Conservation (phyloP, 208 protist species). For the Naegleria fowleri region DNA sequence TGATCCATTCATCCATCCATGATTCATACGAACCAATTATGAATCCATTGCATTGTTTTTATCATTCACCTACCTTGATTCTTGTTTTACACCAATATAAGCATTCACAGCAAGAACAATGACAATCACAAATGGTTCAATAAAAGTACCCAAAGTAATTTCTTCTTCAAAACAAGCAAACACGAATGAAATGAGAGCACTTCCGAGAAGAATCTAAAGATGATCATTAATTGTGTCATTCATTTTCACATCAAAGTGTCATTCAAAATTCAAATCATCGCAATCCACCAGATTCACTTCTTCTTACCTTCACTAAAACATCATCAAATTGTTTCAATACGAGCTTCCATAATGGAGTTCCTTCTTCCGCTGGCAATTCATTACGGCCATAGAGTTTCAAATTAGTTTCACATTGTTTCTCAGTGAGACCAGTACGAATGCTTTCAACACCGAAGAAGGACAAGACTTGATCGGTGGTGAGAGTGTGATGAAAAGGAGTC, state of each 20-base stretch:
- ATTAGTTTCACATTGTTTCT: conserved; percentile 36
- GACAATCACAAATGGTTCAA: conserved; percentile 57
- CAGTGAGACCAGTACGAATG: not conserved
- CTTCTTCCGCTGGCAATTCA: conserved; percentile 58
- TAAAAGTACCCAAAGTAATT: conserved; percentile 60
- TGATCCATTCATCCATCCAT: no score
- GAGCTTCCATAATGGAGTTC: conserved; percentile 68
- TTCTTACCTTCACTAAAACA: conserved; percentile 68
- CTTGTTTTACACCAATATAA: conserved; percentile 87
- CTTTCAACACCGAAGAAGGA: no score
- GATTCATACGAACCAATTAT: no score
- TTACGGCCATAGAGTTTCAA: conserved; percentile 58
- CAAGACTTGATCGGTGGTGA: no score
- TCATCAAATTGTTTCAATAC: conserved; percentile 66
- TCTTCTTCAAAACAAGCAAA: conserved; percentile 65
- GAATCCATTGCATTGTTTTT: no score
- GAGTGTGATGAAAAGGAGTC: no score
- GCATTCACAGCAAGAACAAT: conserved; percentile 91
- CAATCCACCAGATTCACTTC: no score
- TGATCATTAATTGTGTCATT: no score
- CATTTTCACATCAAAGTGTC: no score
- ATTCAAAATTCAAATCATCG: no score
- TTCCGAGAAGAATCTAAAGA: not conserved
- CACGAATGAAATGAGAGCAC: conserved; percentile 39
- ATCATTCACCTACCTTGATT: no score